Conservation (phyloP, 345 rosid species). For the Gossypium sturtianum region DNA sequence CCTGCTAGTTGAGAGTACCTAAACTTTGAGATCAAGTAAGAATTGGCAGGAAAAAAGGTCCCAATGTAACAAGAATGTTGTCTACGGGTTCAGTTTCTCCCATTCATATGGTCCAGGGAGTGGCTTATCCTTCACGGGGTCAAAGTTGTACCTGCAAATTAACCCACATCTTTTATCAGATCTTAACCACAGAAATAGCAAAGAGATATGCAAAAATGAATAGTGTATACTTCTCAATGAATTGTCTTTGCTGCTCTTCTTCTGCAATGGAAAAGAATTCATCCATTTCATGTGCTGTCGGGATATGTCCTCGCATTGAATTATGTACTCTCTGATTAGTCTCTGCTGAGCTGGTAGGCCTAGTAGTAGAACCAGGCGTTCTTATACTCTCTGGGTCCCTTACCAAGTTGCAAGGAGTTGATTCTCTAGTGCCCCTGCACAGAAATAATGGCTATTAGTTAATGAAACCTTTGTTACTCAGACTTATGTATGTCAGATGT, state of each 20-base stretch:
- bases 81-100: constrained; percentile 73
- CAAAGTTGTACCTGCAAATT: constrained; percentile 88
- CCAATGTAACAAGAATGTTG: constrained; percentile 18
- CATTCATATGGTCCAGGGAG: constrained; percentile 83
- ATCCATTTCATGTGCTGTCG: constrained; percentile 70
- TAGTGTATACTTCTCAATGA: constrained; percentile 63
- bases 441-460: neutral
- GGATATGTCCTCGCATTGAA: constrained; percentile 34
- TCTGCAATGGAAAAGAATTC: constrained; percentile 76
- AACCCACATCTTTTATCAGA: constrained; percentile 10
- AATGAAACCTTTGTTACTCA: neutral
- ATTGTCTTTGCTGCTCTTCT: constrained; percentile 64
- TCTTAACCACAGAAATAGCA: neutral
- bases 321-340: constrained; percentile 38
- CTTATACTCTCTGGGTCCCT: constrained; percentile 55
- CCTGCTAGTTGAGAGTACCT: constrained; percentile 36
- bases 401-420: constrained; percentile 85
- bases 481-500: neutral
- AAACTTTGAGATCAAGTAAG: constrained; percentile 30
- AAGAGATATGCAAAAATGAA: neutral
- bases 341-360: constrained; percentile 39
- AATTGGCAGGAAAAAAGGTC: constrained; percentile 41
- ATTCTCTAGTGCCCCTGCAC: constrained; percentile 75
- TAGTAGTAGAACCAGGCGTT: constrained; percentile 61
- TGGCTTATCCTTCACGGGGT: constrained; percentile 84